phyloP scores from a whole-genome alignment of 2,329 filamentous ascomycete genomes.

The Atkinsonella hypoxylon region DNA sequence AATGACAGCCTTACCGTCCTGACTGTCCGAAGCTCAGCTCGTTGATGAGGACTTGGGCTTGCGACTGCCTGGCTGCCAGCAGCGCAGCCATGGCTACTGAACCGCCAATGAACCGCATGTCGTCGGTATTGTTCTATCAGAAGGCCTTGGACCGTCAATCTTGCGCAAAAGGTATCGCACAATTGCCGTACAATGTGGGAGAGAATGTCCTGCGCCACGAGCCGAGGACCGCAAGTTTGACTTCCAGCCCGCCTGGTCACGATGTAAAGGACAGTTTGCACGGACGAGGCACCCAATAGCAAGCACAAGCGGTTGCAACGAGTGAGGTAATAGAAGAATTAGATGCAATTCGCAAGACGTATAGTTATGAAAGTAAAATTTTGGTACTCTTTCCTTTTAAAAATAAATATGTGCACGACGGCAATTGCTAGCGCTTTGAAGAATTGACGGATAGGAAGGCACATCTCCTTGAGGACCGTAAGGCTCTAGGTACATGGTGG shows the following conservation, averaged over 20 bases:
- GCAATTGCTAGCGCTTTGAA: neutral
- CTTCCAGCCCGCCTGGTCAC: constrained; percentile 2
- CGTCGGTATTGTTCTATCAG: neutral
- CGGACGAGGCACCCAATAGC: neutral
- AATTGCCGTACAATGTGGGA: no score
- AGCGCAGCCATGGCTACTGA: constrained; percentile 26
- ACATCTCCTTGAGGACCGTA: no score
- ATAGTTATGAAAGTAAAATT: no score
- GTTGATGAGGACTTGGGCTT: constrained; percentile 56
- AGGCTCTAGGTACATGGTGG: no score
- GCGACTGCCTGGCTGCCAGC: constrained; percentile 35
- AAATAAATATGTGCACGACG: neutral
- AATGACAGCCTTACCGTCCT: constrained; percentile 36
- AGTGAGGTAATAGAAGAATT: no score
- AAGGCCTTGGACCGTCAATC: neutral
- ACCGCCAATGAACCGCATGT: constrained; percentile 4
- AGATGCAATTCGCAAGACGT: no score
- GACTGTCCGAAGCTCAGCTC: constrained; percentile 69
- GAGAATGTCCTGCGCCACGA: neutral
- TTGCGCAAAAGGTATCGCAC: no score
- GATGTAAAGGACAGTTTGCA: constrained; percentile 2
- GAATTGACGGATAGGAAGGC: no score
- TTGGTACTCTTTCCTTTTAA: neutral
- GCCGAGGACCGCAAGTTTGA: neutral
- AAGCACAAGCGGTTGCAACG: no score